These are phyloP conservation scores for Teratosphaeria epicoccoides DNA, from an alignment of 2,329 filamentous ascomycete genomes.

Conservation along the genomic window DNA sequence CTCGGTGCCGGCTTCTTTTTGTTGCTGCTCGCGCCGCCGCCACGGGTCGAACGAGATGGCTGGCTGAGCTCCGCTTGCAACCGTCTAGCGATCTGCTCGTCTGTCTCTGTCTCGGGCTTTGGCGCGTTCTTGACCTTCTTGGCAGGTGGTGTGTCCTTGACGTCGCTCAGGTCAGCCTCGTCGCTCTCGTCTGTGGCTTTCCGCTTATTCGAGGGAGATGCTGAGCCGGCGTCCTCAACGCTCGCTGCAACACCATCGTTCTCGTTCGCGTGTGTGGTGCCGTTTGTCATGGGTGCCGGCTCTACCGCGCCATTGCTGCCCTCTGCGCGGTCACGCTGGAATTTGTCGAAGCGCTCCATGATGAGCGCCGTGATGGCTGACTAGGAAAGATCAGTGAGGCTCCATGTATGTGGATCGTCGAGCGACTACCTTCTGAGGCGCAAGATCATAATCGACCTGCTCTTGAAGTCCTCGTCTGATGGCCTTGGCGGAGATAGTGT, in stretches of 20 bases:
- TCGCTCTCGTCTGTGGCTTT: constrained; percentile 22
- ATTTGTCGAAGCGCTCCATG: constrained; percentile 40
- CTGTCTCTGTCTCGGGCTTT: constrained; percentile 68
- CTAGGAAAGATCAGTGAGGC: constrained; percentile 18
- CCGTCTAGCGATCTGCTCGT: constrained; percentile 76
- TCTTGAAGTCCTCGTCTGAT: constrained; percentile 55
- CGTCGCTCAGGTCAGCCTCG: constrained; percentile 32
- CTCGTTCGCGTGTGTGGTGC: constrained; percentile 12
- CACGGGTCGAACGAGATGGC: constrained; percentile 59
- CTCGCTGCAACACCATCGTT: constrained; percentile 1
- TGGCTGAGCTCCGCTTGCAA: constrained; percentile 84
- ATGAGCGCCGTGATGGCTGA: constrained; percentile 37
- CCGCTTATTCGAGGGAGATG: constrained; percentile 30
- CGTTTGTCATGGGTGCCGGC: constrained; percentile 30
- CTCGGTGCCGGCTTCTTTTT: constrained; percentile 39
- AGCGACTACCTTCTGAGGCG: constrained; percentile 47
- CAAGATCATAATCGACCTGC: constrained; percentile 50
- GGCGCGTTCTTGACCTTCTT: constrained; percentile 38
- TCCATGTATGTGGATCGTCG: background rate
- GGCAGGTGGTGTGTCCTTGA: constrained; percentile 30
- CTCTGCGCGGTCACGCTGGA: constrained; percentile 26
- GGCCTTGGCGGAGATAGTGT: constrained; percentile 54
- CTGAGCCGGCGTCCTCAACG: constrained; percentile 6
- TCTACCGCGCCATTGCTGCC: constrained; percentile 19
- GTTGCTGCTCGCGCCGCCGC: constrained; percentile 45